Conservation (phyloP, 1,284 basidiomycete genomes). For the Puccinia novopanici region DNA sequence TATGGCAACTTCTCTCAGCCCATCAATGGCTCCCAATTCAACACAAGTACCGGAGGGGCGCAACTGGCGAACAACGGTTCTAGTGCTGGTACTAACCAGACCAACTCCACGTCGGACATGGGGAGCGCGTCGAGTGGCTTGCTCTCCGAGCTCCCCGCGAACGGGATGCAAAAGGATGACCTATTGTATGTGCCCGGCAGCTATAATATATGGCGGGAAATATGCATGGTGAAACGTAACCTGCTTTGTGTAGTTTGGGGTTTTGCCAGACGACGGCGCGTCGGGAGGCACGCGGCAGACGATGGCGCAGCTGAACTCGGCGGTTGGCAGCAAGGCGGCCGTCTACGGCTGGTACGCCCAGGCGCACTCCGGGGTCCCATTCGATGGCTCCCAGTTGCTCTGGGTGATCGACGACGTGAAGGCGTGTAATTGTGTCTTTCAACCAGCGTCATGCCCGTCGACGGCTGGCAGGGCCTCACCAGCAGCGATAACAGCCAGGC, state of each 20-base stretch:
- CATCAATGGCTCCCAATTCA: neutral
- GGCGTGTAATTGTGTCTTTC: constrained; percentile 58
- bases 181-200: neutral
- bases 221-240: too few relatives aligned
- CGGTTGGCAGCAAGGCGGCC: constrained; percentile 52
- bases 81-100: neutral
- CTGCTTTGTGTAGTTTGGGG: neutral
- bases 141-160: neutral
- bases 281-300: constrained; percentile 54
- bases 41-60: neutral
- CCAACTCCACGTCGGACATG: neutral
- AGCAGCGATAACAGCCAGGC: constrained; percentile 57
- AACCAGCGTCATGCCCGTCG: constrained; percentile 58
- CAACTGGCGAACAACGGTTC: neutral
- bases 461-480: constrained; percentile 54
- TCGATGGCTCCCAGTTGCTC: constrained; percentile 58
- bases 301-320: constrained; percentile 56
- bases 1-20: neutral
- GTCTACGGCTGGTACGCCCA: constrained; percentile 59
- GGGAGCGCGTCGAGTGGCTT: neutral
- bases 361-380: constrained; percentile 56
- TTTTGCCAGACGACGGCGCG: constrained; percentile 49
- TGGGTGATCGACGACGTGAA: constrained; percentile 58
- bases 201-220: neutral
- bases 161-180: constrained; percentile 19